Conservation (phyloP, 331 rosid species). For the Malus hybrid region DNA sequence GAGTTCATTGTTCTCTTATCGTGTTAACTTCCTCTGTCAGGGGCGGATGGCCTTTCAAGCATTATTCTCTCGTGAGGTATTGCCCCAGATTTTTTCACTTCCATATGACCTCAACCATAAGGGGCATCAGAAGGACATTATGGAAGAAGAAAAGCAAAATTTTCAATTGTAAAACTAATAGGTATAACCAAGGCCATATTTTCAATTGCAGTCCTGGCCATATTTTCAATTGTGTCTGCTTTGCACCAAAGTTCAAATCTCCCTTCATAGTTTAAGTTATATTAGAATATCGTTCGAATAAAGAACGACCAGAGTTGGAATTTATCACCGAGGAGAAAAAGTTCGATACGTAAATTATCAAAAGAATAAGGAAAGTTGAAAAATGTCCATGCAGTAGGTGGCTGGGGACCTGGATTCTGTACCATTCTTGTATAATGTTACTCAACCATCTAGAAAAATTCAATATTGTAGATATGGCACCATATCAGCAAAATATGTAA, state of each 20-base stretch:
- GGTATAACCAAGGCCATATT: background rate
- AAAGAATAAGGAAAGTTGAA: background rate
- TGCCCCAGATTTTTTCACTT: conserved; percentile 94
- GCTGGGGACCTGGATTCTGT: too few relatives aligned
- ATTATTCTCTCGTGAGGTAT: conserved; percentile 61
- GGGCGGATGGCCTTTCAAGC: conserved; percentile 88
- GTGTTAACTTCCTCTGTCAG: conserved; percentile 25
- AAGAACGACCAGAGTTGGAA: background rate
- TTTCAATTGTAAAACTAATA: background rate
- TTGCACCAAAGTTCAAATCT: too few relatives aligned
- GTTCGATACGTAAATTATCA: background rate
- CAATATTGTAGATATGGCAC: background rate
- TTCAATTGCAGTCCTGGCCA: background rate
- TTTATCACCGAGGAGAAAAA: background rate
- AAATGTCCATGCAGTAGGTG: background rate
- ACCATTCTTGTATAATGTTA: too few relatives aligned
- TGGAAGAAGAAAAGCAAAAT: conserved; percentile 19
- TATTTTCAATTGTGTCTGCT: too few relatives aligned
- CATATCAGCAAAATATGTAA: background rate
- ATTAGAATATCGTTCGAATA: too few relatives aligned
- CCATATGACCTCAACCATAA: conserved; percentile 33
- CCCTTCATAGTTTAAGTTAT: too few relatives aligned
- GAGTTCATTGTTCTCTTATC: background rate
- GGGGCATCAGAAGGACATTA: conserved; percentile 24
- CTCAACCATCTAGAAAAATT: background rate